Conservation (phyloP, 2,329 filamentous ascomycete species). For the Hymenoscyphus fraxineus region DNA sequence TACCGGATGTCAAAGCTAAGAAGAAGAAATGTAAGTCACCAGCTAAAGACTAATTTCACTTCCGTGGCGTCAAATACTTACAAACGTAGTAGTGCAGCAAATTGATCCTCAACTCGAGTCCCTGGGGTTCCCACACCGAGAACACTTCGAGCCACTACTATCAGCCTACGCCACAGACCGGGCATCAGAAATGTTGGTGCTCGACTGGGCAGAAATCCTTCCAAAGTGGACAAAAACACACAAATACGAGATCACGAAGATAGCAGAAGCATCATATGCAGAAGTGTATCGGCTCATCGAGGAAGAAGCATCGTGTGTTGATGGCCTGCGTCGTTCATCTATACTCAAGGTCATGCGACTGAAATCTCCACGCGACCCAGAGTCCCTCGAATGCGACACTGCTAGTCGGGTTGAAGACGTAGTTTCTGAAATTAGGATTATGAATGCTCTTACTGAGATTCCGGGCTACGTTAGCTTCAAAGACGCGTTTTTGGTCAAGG, state of each 20-base stretch:
- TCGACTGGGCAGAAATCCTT: constrained; percentile 54
- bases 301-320: not conserved
- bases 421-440: constrained; percentile 57
- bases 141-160: constrained; percentile 16
- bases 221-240: constrained; percentile 36
- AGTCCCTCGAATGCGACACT: constrained; percentile 19
- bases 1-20: not conserved
- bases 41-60: not conserved
- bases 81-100: not conserved
- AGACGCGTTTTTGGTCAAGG: constrained; percentile 57
- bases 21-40: not conserved
- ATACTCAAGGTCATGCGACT: constrained; percentile 64
- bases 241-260: constrained; percentile 53
- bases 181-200: constrained; percentile 11
- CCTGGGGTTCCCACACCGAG: not conserved
- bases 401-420: constrained; percentile 43
- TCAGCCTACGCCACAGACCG: constrained; percentile 23
- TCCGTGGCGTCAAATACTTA: not conserved
- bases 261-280: constrained; percentile 63
- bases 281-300: constrained; percentile 59
- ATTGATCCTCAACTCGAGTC: not conserved
- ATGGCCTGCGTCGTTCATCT: constrained; percentile 51
- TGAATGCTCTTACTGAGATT: constrained; percentile 60
- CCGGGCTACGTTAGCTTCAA: constrained; percentile 65
- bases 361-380: constrained; percentile 29